A percentile compares a stretch with the other conserved stretches of the same genome.
Conservation (phyloP, 192 early-diverging fungal species). For the Coemansia sp. region DNA sequence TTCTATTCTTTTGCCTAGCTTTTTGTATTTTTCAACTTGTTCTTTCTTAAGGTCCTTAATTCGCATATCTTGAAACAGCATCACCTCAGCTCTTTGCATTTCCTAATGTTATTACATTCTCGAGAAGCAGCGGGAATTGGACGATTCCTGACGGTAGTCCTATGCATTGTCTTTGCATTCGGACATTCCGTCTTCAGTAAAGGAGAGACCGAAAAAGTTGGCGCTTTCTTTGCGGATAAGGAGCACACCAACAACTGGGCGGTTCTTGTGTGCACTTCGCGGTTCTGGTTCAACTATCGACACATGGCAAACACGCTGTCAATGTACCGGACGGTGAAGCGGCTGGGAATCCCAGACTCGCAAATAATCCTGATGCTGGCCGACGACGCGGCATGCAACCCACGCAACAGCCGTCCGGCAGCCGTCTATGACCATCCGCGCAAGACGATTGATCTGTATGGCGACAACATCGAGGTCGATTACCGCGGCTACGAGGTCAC, state of each 20-base stretch:
- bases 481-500: constrained; percentile 99
- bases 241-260: constrained; percentile 99
- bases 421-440: constrained; percentile 91
- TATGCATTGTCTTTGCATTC: neutral
- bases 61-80: too few relatives aligned
- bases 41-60: too few relatives aligned
- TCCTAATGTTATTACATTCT: neutral
- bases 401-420: constrained; percentile 88
- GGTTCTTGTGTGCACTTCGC: constrained; percentile 93
- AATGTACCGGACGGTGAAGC: constrained; percentile 98
- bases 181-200: neutral
- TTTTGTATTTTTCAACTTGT: too few relatives aligned
- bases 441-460: constrained; percentile 85
- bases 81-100: neutral
- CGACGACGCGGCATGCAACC: constrained; percentile 98
- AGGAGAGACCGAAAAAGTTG: constrained; percentile 24
- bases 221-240: constrained; percentile 62
- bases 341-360: constrained; percentile 96
- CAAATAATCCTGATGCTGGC: constrained; percentile 99
- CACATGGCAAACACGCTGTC: constrained; percentile 98
- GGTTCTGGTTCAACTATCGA: constrained; percentile 99
- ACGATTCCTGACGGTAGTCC: neutral
- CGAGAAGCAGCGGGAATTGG: neutral
- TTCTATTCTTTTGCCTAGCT: too few relatives aligned
- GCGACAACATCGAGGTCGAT: constrained; percentile 97